Evolutionary conservation across 2,329 filamentous ascomycete species (phyloP), one percentile per base, ranked within the genome.

Genomic region (Cercospora sp.): DNA sequence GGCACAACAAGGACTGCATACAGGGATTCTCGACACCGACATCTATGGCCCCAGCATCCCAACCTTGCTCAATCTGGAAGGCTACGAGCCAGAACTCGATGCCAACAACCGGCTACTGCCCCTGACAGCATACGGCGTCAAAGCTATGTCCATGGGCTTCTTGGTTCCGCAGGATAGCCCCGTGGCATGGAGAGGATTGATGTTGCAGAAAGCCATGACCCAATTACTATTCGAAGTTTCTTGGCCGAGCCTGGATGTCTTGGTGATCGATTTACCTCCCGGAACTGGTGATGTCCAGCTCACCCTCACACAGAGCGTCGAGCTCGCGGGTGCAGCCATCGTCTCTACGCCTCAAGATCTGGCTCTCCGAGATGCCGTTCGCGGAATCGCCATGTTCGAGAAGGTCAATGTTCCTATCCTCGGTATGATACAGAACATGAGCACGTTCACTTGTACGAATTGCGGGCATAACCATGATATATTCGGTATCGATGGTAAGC

Each of bases 61-160:
- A 0, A 97, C 93, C 0, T 84, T 99, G 0, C 88, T 99, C 66
- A 89, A 94, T 73, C 71, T 78, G 10, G 76, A 78, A 69, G 75
- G 75, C 8, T 73, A 77, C 12, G 75, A 77, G 58, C 76, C 76
- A 3, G 72, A 73, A 23, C 76, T 78, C 20, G 76, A 78, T 64
- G 36, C 60, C 7, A 71, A 91, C 73, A 93, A 94, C 75, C 90
- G 93, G 75, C 86, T 99, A 3, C 76, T 98, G 1, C 95, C 95
- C 0, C 82, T 99, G 26, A 93, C 91, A 23, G 97, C 97, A 77
- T 98, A 98, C 82, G 95, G 95, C 48, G 87, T 99, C 66, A 96
- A 96, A 80, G 96, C 93, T 64, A 99, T 99, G 95, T 97, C 94
- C 0, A 98, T 99, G 92, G 95, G 95, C 60, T 98, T 97, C 72